phyloP scores from a whole-genome alignment of 208 protist genomes.

The Leishmania gerbilli region DNA sequence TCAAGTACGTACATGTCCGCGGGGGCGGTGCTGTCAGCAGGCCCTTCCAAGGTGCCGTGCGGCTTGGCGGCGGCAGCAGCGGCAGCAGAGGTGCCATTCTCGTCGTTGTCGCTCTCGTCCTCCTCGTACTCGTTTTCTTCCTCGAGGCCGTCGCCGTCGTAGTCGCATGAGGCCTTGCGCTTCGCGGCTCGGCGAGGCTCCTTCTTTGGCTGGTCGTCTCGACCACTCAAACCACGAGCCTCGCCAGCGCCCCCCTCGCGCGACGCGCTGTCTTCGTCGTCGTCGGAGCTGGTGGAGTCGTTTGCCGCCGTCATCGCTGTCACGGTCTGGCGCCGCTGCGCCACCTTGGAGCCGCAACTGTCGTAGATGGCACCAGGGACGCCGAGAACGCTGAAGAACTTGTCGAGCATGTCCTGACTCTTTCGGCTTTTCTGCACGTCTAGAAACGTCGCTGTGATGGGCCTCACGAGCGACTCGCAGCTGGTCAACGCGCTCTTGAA shows the following conservation, averaged over 20 bases:
- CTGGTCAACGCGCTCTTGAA: conserved; percentile 55
- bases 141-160: conserved; percentile 11
- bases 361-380: conserved; percentile 81
- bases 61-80: neutral
- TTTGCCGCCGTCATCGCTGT: neutral
- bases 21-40: conserved; percentile 8
- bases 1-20: conserved; percentile 43
- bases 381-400: conserved; percentile 69
- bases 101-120: conserved; percentile 13
- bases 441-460: conserved; percentile 60
- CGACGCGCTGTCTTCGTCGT: conserved; percentile 6
- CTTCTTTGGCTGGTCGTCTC: neutral
- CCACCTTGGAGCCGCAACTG: conserved; percentile 68
- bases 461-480: conserved; percentile 55
- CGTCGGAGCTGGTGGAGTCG: neutral
- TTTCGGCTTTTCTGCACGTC: conserved; percentile 48
- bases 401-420: conserved; percentile 71
- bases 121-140: conserved; percentile 27
- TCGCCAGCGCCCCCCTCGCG: conserved; percentile 4
- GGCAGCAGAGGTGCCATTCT: neutral
- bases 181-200: neutral
- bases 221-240: neutral
- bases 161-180: neutral
- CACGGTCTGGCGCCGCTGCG: conserved; percentile 18
- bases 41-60: conserved; percentile 46